Base-by-base conservation (phyloP, 2,329 filamentous ascomycete genomes). In the Volutella citrinella region DNA sequence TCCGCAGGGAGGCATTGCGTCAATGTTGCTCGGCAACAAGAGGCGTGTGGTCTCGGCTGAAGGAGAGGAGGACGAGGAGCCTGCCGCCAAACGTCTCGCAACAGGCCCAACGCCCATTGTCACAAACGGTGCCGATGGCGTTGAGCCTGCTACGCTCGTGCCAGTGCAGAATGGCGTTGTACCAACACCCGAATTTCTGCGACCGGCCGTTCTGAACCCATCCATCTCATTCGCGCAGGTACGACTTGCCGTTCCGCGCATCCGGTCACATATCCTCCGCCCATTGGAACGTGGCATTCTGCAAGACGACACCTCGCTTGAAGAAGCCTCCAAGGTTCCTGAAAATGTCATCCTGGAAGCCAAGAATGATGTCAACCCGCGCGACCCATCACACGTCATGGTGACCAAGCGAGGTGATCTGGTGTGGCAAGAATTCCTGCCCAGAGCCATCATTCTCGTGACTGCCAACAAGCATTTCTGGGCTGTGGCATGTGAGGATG, bases 391-490 rank as follows among this genome's bases (percentile, higher is more conserved):
- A 5, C 82, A 87, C 20, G 79, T 98, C 25, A 86, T 80, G 6
- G 82, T 93, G 23, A 85, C 82, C 3, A 91, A 88, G 56, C 80
- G 87, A 34, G 88, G 88, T 5, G 80, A 82, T 36, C 70, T 84
- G 2, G 62, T 97, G 5, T 98, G 94, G 93, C 87, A 96, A 54
- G 94, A 98, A 55, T 98, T 87, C 52, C 67, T 98, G 11, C 90
- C 91, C 0, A 78, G 84, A 38, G 80, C 88, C 6, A 85, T 95
- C 16, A 76, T 98, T n/a, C 74, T 97, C 3, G 82, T 94, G 2
- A 93, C 91, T 0, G 94, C 89, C 4, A 97, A 89, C 59, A 82
- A 84, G 50, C 81, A 85, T 48, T 90, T 97, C 56, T 98, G 93
- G 86, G 84, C 87, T 0, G 91, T 84, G 12, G 90, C 86, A 9